These are phyloP conservation scores for Pseudogymnoascus sp. DNA, from an alignment of 2,329 filamentous ascomycete genomes.

Conservation along the genomic window DNA sequence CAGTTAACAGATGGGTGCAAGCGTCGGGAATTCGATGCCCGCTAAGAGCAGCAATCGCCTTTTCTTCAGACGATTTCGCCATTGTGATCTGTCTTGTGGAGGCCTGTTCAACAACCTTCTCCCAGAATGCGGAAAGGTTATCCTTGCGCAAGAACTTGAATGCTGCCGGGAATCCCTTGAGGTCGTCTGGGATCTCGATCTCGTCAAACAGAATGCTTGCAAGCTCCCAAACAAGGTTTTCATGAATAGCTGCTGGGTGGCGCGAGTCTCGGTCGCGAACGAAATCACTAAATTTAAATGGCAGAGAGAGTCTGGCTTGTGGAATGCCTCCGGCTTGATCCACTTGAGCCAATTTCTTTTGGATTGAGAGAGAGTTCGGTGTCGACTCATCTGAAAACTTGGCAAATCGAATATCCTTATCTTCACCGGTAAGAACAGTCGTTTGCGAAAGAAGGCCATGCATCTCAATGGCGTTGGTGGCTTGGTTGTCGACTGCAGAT, in stretches of 20 bases:
- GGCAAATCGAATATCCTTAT: slow-evolving; percentile 58
- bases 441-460: slow-evolving; percentile 48
- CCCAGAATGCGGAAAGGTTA: slow-evolving; percentile 62
- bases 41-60: slow-evolving; percentile 73
- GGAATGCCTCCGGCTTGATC: slow-evolving; percentile 53
- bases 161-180: slow-evolving; percentile 32
- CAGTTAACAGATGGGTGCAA: slow-evolving; percentile 69
- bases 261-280: slow-evolving; percentile 36
- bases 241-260: slow-evolving; percentile 48
- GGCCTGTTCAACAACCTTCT: slow-evolving; percentile 56
- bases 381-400: slow-evolving; percentile 56
- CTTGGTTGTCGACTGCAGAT: not conserved
- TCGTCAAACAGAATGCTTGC: slow-evolving; percentile 82
- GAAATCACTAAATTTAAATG: slow-evolving; percentile 45
- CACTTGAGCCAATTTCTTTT: slow-evolving; percentile 52
- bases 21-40: slow-evolving; percentile 76
- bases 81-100: slow-evolving; percentile 50
- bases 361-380: slow-evolving; percentile 48
- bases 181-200: slow-evolving; percentile 40
- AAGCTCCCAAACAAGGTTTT: slow-evolving; percentile 77
- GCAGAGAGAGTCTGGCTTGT: slow-evolving; percentile 43
- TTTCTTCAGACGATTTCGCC: slow-evolving; percentile 67
- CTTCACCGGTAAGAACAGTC: slow-evolving; percentile 55
- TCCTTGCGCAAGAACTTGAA: slow-evolving; percentile 47
- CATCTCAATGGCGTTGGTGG: slow-evolving; percentile 30